These are phyloP conservation scores for Hippophae gyantsensis DNA, from an alignment of 306 rosid genomes.

Conservation along the genomic window DNA sequence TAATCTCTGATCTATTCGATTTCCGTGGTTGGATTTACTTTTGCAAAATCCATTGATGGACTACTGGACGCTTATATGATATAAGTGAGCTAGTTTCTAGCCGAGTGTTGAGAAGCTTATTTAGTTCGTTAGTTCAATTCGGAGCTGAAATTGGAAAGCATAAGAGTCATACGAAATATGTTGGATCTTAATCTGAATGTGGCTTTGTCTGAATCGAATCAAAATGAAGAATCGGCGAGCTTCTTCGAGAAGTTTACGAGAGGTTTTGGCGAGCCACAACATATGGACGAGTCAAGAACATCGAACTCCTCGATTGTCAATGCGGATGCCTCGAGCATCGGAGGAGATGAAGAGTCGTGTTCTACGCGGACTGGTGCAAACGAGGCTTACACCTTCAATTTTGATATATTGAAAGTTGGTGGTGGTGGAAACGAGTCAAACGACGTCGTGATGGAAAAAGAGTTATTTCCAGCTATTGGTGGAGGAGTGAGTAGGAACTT, in stretches of 20 bases:
- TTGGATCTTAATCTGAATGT: conserved; percentile 82
- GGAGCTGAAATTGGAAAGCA: conserved; percentile 16
- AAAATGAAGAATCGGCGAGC: conserved; percentile 30
- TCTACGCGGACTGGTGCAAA: conserved; percentile 58
- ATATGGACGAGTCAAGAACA: conserved; percentile 81
- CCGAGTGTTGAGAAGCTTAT: too few relatives aligned
- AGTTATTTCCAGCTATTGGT: conserved; percentile 49
- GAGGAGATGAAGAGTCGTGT: conserved; percentile 75
- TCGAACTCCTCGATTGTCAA: conserved; percentile 90
- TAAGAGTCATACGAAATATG: conserved; percentile 31
- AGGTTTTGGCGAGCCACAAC: conserved; percentile 46
- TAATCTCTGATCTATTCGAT: too few relatives aligned
- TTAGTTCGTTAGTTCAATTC: neutral
- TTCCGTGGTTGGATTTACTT: too few relatives aligned
- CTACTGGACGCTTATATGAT: conserved; percentile 16
- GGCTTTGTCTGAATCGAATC: conserved; percentile 44
- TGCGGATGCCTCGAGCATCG: conserved; percentile 79
- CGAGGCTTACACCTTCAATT: conserved; percentile 53
- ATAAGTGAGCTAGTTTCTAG: neutral
- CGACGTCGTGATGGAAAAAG: conserved; percentile 44
- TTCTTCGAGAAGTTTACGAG: conserved; percentile 41
- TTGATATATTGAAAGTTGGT: conserved; percentile 71
- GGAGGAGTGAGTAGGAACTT: conserved; percentile 23
- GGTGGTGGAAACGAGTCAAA: conserved; percentile 7
- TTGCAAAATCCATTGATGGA: too few relatives aligned